phyloP scores from a whole-genome alignment of 805 yeast species.

The Spathaspora girioi region DNA sequence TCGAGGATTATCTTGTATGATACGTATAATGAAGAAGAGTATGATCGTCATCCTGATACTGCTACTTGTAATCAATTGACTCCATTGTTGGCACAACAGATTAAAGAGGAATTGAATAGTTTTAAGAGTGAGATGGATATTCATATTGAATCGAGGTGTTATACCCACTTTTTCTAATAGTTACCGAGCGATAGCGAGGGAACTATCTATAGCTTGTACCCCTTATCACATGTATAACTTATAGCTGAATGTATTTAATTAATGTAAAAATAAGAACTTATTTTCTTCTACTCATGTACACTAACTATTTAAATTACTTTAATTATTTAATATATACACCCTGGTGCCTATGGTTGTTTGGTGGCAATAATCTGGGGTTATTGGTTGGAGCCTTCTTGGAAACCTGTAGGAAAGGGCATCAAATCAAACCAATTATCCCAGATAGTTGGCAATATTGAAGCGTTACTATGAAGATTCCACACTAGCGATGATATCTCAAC shows the following conservation, averaged over 20 bases:
- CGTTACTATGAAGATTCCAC: too few relatives aligned
- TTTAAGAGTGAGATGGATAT: slow-evolving; percentile 79
- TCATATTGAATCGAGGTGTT: slow-evolving; percentile 72
- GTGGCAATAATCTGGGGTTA: too few relatives aligned
- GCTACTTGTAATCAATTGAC: slow-evolving; percentile 92
- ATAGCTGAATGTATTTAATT: neutral
- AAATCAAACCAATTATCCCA: too few relatives aligned
- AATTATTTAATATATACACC: too few relatives aligned
- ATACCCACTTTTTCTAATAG: slow-evolving; percentile 82
- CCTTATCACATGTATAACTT: neutral
- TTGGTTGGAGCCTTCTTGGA: too few relatives aligned
- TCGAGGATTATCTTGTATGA: slow-evolving; percentile 80
- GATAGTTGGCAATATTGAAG: too few relatives aligned
- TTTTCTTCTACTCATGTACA: too few relatives aligned
- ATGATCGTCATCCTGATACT: slow-evolving; percentile 88
- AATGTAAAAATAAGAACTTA: too few relatives aligned
- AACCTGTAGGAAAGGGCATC: too few relatives aligned
- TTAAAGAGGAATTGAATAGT: slow-evolving; percentile 79
- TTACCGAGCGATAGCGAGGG: neutral
- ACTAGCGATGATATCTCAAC: too few relatives aligned
- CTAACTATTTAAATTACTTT: too few relatives aligned
- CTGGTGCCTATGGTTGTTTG: too few relatives aligned
- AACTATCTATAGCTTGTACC: neutral
- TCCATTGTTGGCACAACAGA: slow-evolving; percentile 79
- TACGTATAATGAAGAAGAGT: slow-evolving; percentile 77